Conservation (phyloP, 1,139 yeast species). For the Diutina rugosa region DNA sequence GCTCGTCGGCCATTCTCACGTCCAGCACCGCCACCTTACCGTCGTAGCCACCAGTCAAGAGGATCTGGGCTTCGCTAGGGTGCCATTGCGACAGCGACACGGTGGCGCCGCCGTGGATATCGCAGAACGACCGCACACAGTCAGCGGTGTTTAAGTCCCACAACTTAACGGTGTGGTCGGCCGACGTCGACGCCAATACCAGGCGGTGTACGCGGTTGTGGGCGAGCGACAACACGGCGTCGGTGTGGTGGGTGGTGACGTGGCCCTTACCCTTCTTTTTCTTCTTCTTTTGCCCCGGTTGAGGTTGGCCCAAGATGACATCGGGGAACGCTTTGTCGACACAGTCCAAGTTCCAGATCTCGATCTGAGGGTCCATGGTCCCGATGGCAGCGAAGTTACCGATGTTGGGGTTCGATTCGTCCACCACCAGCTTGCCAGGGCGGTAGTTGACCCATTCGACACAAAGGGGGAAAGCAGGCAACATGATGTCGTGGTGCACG, state of each 20-base stretch:
- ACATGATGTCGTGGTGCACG: slow-evolving; percentile 93
- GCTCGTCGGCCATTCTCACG: slow-evolving; percentile 62
- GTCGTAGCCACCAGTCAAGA: slow-evolving; percentile 91
- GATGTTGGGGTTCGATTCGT: slow-evolving; percentile 23
- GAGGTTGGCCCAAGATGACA: slow-evolving; percentile 74
- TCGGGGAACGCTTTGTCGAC: slow-evolving; percentile 94
- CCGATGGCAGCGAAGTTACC: slow-evolving; percentile 96
- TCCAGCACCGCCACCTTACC: slow-evolving; percentile 69
- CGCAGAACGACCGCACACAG: slow-evolving; percentile 60
- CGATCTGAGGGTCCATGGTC: slow-evolving; percentile 95
- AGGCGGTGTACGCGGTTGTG: slow-evolving; percentile 77
- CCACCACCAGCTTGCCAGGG: slow-evolving; percentile 25
- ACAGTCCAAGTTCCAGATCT: slow-evolving; percentile 89
- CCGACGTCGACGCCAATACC: slow-evolving; percentile 86
- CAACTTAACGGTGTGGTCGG: slow-evolving; percentile 85
- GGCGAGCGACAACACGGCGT: slow-evolving; percentile 80
- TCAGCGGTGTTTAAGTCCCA: slow-evolving; percentile 79
- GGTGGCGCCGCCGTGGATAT: slow-evolving; percentile 52
- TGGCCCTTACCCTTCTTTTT: slow-evolving; percentile 36
- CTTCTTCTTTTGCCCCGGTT: slow-evolving; percentile 35
- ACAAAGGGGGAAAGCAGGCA: slow-evolving; percentile 93
- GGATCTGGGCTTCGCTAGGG: slow-evolving; percentile 56
- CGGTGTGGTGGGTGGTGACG: slow-evolving; percentile 75
- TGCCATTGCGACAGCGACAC: slow-evolving; percentile 90
- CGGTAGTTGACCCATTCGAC: slow-evolving; percentile 87